These are phyloP conservation scores for Colletotrichum musae DNA, from an alignment of 2,329 filamentous ascomycete species.

Conservation along the genomic window DNA sequence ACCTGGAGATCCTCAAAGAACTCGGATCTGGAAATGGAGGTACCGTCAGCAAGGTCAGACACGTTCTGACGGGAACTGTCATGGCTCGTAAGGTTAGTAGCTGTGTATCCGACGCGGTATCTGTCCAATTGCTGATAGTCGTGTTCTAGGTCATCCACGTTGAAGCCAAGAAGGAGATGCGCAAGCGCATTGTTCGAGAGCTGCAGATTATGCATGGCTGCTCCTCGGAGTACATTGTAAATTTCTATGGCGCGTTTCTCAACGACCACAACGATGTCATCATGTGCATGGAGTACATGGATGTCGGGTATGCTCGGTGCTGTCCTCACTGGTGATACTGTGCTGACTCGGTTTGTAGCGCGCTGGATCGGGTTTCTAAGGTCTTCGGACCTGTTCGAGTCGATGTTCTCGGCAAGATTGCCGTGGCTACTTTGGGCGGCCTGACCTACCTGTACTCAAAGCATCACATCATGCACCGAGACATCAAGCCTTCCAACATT, in stretches of 20 bases:
- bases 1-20: conserved; percentile 93
- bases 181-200: conserved; percentile 96
- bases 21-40: conserved; percentile 96
- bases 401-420: conserved; percentile 97
- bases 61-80: conserved; percentile 92
- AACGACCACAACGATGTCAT: conserved; percentile 98
- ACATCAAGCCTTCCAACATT: conserved; percentile 99
- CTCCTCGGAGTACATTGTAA: conserved; percentile 96
- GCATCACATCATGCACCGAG: conserved; percentile 98
- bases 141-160: conserved; percentile 92
- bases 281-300: conserved; percentile 99
- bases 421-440: conserved; percentile 93
- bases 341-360: conserved; percentile 65
- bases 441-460: conserved; percentile 95
- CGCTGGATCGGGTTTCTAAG: conserved; percentile 92
- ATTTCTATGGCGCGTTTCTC: conserved; percentile 96
- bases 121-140: background rate
- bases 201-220: conserved; percentile 99
- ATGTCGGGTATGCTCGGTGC: conserved; percentile 83
- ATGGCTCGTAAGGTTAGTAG: conserved; percentile 93
- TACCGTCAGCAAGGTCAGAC: conserved; percentile 97
- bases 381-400: conserved; percentile 96
- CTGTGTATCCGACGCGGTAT: conserved; percentile 5
- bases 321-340: background rate
- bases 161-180: conserved; percentile 96